These are phyloP conservation scores for Cadophora sp. DNA, from an alignment of 2,329 filamentous ascomycete species.

Conservation along the genomic window DNA sequence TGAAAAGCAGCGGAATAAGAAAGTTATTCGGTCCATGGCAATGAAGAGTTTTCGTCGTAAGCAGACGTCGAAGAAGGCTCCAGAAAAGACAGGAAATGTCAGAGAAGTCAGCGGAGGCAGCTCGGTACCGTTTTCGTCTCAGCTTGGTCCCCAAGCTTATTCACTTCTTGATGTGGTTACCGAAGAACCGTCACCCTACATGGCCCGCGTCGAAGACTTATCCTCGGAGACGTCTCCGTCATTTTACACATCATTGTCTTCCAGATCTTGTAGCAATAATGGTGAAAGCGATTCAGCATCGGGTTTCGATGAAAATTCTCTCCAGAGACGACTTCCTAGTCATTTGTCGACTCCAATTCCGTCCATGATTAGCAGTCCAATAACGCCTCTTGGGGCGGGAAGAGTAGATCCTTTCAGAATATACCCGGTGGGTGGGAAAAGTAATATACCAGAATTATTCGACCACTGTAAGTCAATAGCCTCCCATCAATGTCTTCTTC, in stretches of 20 bases:
- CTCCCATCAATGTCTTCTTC: background rate
- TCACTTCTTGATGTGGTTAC: background rate
- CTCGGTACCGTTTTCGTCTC: background rate
- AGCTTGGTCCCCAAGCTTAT: background rate
- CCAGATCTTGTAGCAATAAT: background rate
- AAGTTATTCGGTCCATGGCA: slow-evolving; percentile 20
- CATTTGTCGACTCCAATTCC: background rate
- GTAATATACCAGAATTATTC: slow-evolving; percentile 19
- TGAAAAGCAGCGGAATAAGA: slow-evolving; percentile 23
- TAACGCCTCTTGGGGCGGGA: slow-evolving; percentile 16
- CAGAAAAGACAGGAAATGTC: background rate
- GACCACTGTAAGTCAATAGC: slow-evolving; percentile 22
- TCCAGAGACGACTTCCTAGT: background rate
- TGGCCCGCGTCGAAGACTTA: background rate
- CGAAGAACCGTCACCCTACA: background rate
- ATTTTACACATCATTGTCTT: background rate
- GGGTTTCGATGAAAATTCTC: background rate
- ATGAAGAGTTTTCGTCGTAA: slow-evolving; percentile 26
- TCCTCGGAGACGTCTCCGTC: background rate
- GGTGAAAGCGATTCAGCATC: background rate
- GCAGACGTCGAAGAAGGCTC: slow-evolving; percentile 12
- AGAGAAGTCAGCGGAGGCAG: background rate
- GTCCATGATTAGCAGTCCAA: slow-evolving; percentile 14
- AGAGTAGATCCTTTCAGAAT: slow-evolving; percentile 18
- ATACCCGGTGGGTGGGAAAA: background rate